Conservation (phyloP, 345 rosid genomes). For the Anastatica hierochuntica region DNA sequence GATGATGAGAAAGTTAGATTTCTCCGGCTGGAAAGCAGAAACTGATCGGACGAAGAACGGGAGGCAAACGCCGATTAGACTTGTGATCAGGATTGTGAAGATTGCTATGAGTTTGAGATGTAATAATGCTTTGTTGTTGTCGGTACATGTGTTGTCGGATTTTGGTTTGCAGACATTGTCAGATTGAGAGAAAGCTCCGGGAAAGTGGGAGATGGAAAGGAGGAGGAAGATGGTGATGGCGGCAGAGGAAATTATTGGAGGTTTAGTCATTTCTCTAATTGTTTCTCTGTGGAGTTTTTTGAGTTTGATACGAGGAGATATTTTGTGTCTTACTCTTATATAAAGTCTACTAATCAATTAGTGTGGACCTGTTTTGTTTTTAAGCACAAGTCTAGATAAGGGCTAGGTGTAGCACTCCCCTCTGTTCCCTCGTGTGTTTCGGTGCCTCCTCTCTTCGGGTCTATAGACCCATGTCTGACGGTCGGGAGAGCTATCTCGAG, state of each 20-base stretch:
- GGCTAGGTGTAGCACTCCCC: no score
- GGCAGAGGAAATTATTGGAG: neutral
- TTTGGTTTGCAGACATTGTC: constrained; percentile 4
- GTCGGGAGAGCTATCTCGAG: no score
- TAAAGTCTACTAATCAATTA: no score
- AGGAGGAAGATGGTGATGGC: no score
- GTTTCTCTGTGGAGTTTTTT: neutral
- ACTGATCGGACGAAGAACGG: constrained; percentile 36
- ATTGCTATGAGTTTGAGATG: constrained; percentile 35
- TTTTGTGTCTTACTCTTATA: no score
- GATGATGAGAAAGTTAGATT: constrained; percentile 33
- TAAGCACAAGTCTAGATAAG: no score
- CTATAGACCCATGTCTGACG: no score
- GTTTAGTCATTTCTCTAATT: constrained; percentile 1
- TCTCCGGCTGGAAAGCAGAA: constrained; percentile 35
- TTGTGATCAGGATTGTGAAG: constrained; percentile 36
- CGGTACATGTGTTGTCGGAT: constrained; percentile 24
- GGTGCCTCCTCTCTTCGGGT: no score
- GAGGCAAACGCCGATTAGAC: constrained; percentile 38
- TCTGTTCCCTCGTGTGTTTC: no score
- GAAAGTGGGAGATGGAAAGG: constrained; percentile 13
- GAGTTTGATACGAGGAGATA: no score
- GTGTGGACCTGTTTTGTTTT: no score
- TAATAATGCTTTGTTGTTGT: constrained; percentile 16
- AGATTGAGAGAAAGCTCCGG: constrained; percentile 18